Percentiles rank a stretch among this genome's conserved stretches.
Evolutionary conservation across 805 yeast species (phyloP).

Genomic region (Suhomyces pyralidae): DNA sequence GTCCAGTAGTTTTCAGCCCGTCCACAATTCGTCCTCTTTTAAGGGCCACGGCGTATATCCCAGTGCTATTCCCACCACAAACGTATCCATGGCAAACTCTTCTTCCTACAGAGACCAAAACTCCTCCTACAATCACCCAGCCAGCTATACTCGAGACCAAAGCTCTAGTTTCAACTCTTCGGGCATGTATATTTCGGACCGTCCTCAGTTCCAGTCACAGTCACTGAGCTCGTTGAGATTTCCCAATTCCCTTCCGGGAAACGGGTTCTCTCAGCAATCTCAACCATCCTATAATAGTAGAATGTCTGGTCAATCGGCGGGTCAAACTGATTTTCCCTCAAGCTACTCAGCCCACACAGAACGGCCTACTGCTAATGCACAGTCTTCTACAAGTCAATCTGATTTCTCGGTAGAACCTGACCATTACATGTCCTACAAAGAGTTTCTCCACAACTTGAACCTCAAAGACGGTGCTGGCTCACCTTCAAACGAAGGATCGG

Average conservation of each 20-base stretch:
- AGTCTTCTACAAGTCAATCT: neutral
- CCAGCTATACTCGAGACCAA: slow-evolving; percentile 3
- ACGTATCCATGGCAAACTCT: slow-evolving; percentile 39
- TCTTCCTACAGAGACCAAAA: slow-evolving; percentile 9
- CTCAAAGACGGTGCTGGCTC: slow-evolving; percentile 12
- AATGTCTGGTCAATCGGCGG: neutral
- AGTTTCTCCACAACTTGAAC: slow-evolving; percentile 32
- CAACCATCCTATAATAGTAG: neutral
- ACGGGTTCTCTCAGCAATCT: neutral
- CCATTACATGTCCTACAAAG: slow-evolving; percentile 43
- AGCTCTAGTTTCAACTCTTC: slow-evolving; percentile 9
- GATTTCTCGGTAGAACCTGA: slow-evolving; percentile 26
- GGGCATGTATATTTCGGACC: slow-evolving; percentile 23
- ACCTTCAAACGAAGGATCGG: slow-evolving; percentile 5
- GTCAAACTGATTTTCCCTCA: neutral
- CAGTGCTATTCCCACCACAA: slow-evolving; percentile 53
- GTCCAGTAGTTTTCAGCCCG: slow-evolving; percentile 4
- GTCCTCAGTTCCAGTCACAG: slow-evolving; percentile 9
- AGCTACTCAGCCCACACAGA: neutral
- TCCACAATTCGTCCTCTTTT: slow-evolving; percentile 1
- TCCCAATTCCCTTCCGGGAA: slow-evolving; percentile 6
- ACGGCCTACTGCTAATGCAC: neutral
- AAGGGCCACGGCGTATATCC: slow-evolving; percentile 16
- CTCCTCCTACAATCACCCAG: too few species aligned
- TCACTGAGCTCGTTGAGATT: slow-evolving; percentile 4